Evolutionary conservation across 2,329 filamentous ascomycete species (phyloP).

Genomic region (Endocalyx cinctus): DNA sequence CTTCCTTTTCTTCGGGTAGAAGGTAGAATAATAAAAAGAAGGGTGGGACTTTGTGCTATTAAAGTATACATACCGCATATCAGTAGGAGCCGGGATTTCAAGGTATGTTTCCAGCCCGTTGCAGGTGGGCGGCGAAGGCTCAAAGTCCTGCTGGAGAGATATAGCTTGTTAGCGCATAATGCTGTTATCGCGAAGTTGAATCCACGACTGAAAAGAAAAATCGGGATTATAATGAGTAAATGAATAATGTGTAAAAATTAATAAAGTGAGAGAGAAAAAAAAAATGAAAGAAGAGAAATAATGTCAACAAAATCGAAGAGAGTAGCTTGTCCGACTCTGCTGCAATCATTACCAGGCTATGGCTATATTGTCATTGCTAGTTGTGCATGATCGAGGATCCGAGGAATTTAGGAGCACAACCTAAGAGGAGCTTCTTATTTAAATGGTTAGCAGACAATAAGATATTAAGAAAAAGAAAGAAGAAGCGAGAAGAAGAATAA

Average conservation of each 20-base stretch:
- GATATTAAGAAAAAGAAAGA: too few species aligned
- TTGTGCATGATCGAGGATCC: slow-evolving; percentile 15
- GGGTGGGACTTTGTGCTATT: too few species aligned
- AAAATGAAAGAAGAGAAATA: too few species aligned
- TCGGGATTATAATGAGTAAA: slow-evolving; percentile 8
- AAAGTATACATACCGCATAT: slow-evolving; percentile 48
- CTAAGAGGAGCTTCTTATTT: slow-evolving; percentile 19
- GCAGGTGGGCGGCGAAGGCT: slow-evolving; percentile 46
- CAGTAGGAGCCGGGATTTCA: slow-evolving; percentile 45
- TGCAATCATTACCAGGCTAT: slow-evolving; percentile 23
- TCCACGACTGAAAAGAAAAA: too few species aligned
- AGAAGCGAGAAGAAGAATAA: too few species aligned
- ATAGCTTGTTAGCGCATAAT: slow-evolving; percentile 30
- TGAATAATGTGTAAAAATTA: too few species aligned
- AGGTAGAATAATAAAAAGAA: too few species aligned
- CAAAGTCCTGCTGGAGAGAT: slow-evolving; percentile 46
- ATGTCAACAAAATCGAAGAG: too few species aligned
- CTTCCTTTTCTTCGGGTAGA: too few species aligned
- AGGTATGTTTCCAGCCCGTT: slow-evolving; percentile 47
- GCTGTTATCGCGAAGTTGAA: too few species aligned
- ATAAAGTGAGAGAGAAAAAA: too few species aligned
- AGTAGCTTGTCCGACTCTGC: slow-evolving; percentile 12
- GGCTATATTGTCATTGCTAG: slow-evolving; percentile 24
- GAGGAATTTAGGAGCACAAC: slow-evolving; percentile 14
- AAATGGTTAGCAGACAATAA: slow-evolving; percentile 19